Evolutionary conservation across 441 rosid species (phyloP), one percentile per base, ranked within the genome.

Genomic region (Melianthus villosus): DNA sequence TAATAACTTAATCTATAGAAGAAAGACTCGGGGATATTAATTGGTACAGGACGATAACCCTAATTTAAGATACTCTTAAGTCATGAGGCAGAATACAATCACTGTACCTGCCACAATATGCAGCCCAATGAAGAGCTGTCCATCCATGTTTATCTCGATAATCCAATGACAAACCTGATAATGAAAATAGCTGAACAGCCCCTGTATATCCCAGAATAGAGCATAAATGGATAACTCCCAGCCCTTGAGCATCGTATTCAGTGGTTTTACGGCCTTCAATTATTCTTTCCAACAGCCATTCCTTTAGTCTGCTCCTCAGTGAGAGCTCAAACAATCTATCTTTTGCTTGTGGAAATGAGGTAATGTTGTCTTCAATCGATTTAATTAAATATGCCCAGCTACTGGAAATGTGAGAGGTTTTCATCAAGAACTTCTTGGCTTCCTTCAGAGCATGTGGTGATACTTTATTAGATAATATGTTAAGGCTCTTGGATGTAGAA

Each of bases 111-210:
- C 99, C 94, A 51, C 47, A 60, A 57, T 50, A 65, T 53, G 96
- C 94, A 48, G 96, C 96, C 99, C 99, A 91, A 44, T 91, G 99
- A 66, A 91, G 87, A 50, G 99, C 93, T 16, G 99, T 85, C 99
- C 99, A 91, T 44, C 96, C 99, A 34, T 38, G 53, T 62, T 78
- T 82, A 65, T 91, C 96, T 50, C 96, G 86, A 46, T 65, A 75
- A 70, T 85, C 89, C 51, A 85, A 38, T 0, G 96, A 82, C 30
- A 91, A 56, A n/a, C 68, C 77, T 23, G 96, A 65, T 79, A 65
- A 82, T 11, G 79, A 72, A 68, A 67, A 82, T 39, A 82, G 60
- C 56, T 52, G 48, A 57, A 75, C 46, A 25, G 98, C 79, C 98
- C 98, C 84, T 12, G 79, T 65, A 60, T 91, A 91, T 49, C 86